phyloP scores from a whole-genome alignment of 108 stramenopile genomes.

The Schizochytrium sp. region DNA sequence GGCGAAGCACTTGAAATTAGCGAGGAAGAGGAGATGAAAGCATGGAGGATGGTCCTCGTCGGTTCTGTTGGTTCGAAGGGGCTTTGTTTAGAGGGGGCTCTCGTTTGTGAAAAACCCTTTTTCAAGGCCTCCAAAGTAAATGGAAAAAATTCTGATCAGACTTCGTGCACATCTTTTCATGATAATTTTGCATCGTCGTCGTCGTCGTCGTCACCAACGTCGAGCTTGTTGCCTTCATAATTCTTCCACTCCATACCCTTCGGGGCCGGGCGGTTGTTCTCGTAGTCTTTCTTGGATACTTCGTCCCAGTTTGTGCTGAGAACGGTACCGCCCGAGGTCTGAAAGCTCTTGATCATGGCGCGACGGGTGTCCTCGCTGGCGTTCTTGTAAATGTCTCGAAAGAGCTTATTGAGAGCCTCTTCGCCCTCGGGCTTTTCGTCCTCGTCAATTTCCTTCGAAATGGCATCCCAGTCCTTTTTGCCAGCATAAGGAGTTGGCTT shows the following conservation, averaged over 20 bases:
- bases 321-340: constrained; percentile 90
- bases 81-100: no score
- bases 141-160: no score
- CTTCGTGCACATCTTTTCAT: no score
- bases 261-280: constrained; percentile 84
- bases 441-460: constrained; percentile 56
- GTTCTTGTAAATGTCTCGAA: constrained; percentile 83
- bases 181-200: not conserved
- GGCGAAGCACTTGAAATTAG: no score
- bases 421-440: constrained; percentile 89
- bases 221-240: constrained; percentile 61
- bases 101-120: no score
- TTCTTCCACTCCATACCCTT: constrained; percentile 89
- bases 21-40: no score
- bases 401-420: constrained; percentile 87
- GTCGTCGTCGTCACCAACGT: not conserved
- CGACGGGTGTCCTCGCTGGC: constrained; percentile 76
- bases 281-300: constrained; percentile 89
- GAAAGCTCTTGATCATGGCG: constrained; percentile 94
- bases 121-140: no score
- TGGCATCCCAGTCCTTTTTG: constrained; percentile 72
- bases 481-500: constrained; percentile 66
- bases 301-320: constrained; percentile 96
- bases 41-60: no score
- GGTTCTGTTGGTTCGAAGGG: no score